phyloP scores from a whole-genome alignment of 2,329 filamentous ascomycete genomes.

The Trichoderma atrobrunneum region DNA sequence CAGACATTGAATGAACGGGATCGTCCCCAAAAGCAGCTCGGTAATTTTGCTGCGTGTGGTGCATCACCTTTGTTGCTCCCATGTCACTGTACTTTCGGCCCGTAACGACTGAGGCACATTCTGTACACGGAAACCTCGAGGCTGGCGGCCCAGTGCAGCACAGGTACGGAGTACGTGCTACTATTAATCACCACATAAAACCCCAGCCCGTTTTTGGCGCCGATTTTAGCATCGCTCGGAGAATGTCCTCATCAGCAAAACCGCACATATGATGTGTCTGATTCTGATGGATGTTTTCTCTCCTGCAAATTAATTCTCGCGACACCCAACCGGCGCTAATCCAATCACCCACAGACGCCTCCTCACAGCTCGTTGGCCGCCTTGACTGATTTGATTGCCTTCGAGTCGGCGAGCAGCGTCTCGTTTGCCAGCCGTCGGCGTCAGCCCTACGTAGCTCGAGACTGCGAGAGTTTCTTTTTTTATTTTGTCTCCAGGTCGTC shows the following conservation, averaged over 20 bases:
- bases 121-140: background rate
- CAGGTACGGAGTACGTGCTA: too few relatives aligned
- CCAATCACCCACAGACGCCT: background rate
- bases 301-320: constrained; percentile 9
- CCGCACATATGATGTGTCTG: constrained; percentile 16
- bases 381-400: background rate
- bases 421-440: constrained; percentile 2
- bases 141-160: background rate
- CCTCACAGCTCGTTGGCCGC: background rate
- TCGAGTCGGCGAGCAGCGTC: background rate
- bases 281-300: background rate
- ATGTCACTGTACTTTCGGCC: background rate
- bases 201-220: constrained; percentile 6
- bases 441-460: constrained; percentile 9
- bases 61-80: background rate
- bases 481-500: background rate
- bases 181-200: background rate
- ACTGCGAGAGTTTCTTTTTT: background rate
- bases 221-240: constrained; percentile 7
- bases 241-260: constrained; percentile 6
- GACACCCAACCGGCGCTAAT: constrained; percentile 8
- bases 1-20: background rate
- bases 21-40: constrained; percentile 5
- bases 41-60: background rate
- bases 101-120: background rate